These are phyloP conservation scores for Botrytis fabae DNA, from an alignment of 2,329 filamentous ascomycete genomes.

Conservation along the genomic window DNA sequence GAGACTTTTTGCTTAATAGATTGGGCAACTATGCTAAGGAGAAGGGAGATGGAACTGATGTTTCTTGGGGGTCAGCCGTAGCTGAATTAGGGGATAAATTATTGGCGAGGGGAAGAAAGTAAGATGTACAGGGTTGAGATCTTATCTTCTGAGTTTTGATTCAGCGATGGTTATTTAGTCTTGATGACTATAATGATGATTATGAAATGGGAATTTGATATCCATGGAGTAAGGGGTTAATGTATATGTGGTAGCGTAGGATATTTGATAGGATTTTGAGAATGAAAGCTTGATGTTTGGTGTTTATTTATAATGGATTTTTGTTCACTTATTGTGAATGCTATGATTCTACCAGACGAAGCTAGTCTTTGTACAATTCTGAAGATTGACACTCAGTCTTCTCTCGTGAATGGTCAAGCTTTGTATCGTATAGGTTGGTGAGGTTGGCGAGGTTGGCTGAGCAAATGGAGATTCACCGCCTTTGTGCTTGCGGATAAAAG, in stretches of 20 bases:
- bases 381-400: background rate
- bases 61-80: slow-evolving; percentile 55
- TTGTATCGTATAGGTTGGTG: background rate
- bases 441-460: background rate
- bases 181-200: background rate
- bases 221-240: background rate
- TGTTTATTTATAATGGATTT: background rate
- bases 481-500: background rate
- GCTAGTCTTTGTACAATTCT: background rate
- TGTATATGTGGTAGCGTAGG: background rate
- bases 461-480: background rate
- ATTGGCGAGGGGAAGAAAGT: slow-evolving; percentile 57
- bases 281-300: background rate
- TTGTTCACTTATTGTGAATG: background rate
- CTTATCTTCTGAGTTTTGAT: background rate
- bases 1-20: slow-evolving; percentile 64
- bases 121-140: slow-evolving; percentile 17
- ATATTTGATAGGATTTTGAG: background rate
- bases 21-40: slow-evolving; percentile 44
- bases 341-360: background rate
- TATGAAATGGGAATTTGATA: background rate
- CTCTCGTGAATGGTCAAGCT: background rate
- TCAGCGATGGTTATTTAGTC: background rate
- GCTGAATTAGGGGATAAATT: slow-evolving; percentile 57
- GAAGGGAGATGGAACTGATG: slow-evolving; percentile 40